Conservation (phyloP, 495 filamentous ascomycete genomes). For the Penicillium subrubescens region DNA sequence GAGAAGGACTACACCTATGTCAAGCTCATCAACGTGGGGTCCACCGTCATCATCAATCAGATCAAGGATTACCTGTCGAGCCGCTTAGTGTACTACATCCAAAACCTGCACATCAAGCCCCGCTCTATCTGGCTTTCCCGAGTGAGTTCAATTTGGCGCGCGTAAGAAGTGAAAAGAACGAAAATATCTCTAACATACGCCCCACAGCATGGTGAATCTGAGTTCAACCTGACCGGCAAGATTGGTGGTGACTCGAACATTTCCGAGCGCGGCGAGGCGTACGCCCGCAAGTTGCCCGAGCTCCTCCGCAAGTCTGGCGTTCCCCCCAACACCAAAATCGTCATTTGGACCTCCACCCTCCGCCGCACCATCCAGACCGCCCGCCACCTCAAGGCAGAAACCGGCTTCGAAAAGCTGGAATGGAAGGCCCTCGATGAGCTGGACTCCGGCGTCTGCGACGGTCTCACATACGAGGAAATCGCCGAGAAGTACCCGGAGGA, state of each 20-base stretch:
- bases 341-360: constrained; percentile 96
- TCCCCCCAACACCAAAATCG: constrained; percentile 77
- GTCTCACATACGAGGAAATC: constrained; percentile 92
- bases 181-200: not conserved
- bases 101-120: constrained; percentile 98
- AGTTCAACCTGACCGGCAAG: constrained; percentile 82
- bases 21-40: constrained; percentile 95
- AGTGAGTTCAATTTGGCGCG: constrained; percentile 53
- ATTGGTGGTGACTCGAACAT: constrained; percentile 92
- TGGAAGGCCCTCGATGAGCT: constrained; percentile 99
- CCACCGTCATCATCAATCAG: constrained; percentile 93
- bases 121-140: constrained; percentile 96
- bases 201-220: constrained; percentile 84
- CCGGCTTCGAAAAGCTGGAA: constrained; percentile 84
- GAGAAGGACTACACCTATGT: constrained; percentile 88
- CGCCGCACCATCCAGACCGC: constrained; percentile 92
- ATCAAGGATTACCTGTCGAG: constrained; percentile 96
- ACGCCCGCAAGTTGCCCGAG: constrained; percentile 78
- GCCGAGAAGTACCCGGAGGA: constrained; percentile 88
- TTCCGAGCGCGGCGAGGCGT: constrained; percentile 82
- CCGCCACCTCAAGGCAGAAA: constrained; percentile 64
- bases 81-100: constrained; percentile 94
- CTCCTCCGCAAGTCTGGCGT: constrained; percentile 77
- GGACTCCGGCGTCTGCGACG: constrained; percentile 94
- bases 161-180: not conserved